Base-by-base conservation (phyloP, 1,284 basidiomycete genomes). In the Boletus subluridellus region DNA sequence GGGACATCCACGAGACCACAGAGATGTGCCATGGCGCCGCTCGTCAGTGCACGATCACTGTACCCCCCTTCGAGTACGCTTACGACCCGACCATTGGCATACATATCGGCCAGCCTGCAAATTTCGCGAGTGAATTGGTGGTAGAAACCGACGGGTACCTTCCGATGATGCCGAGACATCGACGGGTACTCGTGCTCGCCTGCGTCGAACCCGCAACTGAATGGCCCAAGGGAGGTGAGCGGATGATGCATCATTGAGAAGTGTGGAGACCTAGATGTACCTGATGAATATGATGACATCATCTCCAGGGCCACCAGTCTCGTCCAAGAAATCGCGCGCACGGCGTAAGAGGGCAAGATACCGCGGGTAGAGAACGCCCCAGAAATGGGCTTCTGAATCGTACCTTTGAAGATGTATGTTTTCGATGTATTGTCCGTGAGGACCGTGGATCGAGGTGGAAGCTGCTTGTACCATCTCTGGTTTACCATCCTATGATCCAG, bases 261-360 rank as follows among this genome's bases (percentile, higher is more conserved):
- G 21, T 21, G 21, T 21, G 21, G 21, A 21, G 1, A 21, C 21
- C 21, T 21, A 21, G 21, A 21, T 21, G 21, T 21, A 21, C 21
- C 92, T 94, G 68, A 97, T 89, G 65, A 95, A 89, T 1, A 98
- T 77, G 6, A 98, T 72, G 0, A 89, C 89, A 65, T 89, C 86
- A n/a, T 87, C 81, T 0, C 84, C 82, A 0, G 80, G 74, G 21
- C 21, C 21, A 21, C 21, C 21, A 21, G 21, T 21, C 21, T 21
- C 21, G 1, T 21, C 21, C 21, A 21, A 21, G 21, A 21, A 21
- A 21, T 21, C 21, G 21, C 21, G 21, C 21, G 1, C 21, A 21
- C 21, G 21, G 21, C 1, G 21, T 21, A 21, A 21, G 21, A 21
- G 21, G 1, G 21, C 1, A 1, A 21, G 21, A 21, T 21, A 21